A percentile compares a stretch with the other conserved stretches of the same genome.
Evolutionary conservation across 257 asterid genomes (phyloP).

Genomic region (Eucommia ulmoides): DNA sequence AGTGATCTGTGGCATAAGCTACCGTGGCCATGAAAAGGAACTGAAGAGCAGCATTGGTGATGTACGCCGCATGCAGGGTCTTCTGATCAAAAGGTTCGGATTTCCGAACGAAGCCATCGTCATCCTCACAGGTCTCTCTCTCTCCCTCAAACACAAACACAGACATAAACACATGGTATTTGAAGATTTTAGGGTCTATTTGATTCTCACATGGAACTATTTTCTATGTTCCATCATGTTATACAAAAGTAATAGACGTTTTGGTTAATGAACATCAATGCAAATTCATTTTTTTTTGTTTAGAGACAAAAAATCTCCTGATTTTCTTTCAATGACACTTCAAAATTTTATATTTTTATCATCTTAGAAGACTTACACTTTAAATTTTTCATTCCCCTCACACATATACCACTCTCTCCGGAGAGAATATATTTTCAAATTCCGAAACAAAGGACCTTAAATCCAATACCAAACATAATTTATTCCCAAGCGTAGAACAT

Average conservation of each 20-base stretch:
- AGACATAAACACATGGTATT: no score
- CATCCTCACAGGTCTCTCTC: not conserved
- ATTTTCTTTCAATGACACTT: not conserved
- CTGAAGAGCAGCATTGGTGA: not conserved
- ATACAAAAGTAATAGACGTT: no score
- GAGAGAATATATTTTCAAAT: no score
- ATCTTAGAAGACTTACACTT: not conserved
- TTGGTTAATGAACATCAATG: not conserved
- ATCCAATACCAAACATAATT: not conserved
- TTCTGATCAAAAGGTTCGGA: not conserved
- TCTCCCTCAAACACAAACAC: not conserved
- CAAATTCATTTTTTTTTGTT: not conserved
- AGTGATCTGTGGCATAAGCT: constrained; percentile 55
- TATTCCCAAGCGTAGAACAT: not conserved
- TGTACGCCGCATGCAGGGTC: not conserved
- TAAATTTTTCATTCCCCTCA: not conserved
- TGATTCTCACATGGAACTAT: no score
- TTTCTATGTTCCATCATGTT: not conserved
- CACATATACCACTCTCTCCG: not conserved
- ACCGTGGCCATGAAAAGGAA: constrained; percentile 22
- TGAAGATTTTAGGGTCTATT: no score
- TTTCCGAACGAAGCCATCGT: not conserved
- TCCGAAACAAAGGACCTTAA: not conserved
- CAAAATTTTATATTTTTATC: no score
- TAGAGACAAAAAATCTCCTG: no score